Evolutionary conservation across 2,329 filamentous ascomycete species (phyloP).

Genomic region (Cadophora malorum): DNA sequence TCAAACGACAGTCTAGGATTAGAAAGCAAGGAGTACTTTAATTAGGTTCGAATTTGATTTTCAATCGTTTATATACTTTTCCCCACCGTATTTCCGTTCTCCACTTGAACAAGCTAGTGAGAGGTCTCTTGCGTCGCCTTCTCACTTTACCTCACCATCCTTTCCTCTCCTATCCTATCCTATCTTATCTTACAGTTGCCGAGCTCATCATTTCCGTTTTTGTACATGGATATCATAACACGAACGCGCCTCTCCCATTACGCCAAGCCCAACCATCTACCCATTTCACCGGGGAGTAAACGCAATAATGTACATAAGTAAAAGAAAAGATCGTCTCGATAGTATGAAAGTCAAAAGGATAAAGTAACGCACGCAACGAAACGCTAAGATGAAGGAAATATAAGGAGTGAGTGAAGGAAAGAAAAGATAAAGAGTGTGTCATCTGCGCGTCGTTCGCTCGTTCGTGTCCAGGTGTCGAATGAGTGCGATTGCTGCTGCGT

Average conservation of each 20-base stretch:
- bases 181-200: too few species aligned
- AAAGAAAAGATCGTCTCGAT: background rate
- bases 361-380: background rate
- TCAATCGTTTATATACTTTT: too few species aligned
- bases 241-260: background rate
- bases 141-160: too few species aligned
- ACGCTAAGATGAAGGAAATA: background rate
- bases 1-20: too few species aligned
- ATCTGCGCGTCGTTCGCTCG: background rate
- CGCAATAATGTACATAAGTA: background rate
- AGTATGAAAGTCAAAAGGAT: background rate
- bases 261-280: background rate
- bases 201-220: background rate
- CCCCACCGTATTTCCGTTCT: too few species aligned
- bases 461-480: background rate
- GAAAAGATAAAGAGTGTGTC: background rate
- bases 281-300: background rate
- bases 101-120: too few species aligned
- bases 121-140: too few species aligned
- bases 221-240: slow-evolving; percentile 9
- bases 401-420: background rate
- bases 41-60: too few species aligned
- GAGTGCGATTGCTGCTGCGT: slow-evolving; percentile 13
- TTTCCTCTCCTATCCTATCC: background rate
- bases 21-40: too few species aligned